Evolutionary conservation across 1,284 basidiomycete species (phyloP).

Genomic region (Baeospora myosura): DNA sequence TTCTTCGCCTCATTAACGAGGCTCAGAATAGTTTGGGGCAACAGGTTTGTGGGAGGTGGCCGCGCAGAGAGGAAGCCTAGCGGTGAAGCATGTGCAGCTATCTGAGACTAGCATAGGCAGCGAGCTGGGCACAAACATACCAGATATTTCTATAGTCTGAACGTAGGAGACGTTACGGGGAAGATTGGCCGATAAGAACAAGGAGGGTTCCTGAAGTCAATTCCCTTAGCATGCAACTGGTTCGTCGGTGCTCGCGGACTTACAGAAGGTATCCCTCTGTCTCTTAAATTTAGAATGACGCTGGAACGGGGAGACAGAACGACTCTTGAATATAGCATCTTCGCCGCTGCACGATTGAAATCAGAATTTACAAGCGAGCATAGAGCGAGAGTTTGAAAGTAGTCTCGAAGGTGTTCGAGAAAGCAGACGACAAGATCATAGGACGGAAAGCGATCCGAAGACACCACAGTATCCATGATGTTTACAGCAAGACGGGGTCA

Average conservation of each 20-base stretch:
- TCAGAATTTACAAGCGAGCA: conserved; percentile 36
- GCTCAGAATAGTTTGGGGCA: conserved; percentile 24
- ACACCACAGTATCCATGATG: no score
- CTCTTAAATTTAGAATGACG: conserved; percentile 27
- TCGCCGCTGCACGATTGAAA: conserved; percentile 34
- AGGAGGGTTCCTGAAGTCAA: conserved; percentile 20
- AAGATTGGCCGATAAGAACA: conserved; percentile 33
- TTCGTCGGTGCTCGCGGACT: no score
- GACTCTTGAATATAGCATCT: conserved; percentile 35
- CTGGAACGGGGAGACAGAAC: conserved; percentile 30
- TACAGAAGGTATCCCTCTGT: conserved; percentile 26
- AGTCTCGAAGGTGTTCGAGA: conserved; percentile 30
- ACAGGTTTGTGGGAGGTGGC: conserved; percentile 26
- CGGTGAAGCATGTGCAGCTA: not conserved
- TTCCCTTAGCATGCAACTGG: not conserved
- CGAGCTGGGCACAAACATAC: conserved; percentile 24
- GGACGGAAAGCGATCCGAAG: no score
- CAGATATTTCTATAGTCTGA: conserved; percentile 33
- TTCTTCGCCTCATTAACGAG: conserved; percentile 32
- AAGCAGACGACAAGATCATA: conserved; percentile 34
- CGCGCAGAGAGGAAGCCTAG: conserved; percentile 33
- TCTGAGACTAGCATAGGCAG: not conserved
- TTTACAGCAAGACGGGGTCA: no score
- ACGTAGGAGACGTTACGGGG: conserved; percentile 34
- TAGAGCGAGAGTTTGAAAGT: conserved; percentile 23